Base-by-base conservation (phyloP, 2,329 filamentous ascomycete species). In the Apiospora sp. region DNA sequence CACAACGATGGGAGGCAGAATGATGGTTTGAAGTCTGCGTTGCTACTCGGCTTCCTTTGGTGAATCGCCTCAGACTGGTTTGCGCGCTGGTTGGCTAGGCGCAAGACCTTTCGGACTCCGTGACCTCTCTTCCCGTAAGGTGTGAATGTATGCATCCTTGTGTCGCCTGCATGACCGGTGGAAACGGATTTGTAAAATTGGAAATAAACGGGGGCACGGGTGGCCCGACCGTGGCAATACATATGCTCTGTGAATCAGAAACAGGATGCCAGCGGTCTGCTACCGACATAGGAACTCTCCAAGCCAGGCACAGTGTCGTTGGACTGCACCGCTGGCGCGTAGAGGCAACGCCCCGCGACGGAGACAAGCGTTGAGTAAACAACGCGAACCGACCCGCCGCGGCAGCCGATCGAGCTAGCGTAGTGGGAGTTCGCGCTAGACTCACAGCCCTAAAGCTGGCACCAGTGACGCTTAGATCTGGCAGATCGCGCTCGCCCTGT, bases 311-410 rank as follows among this genome's bases (percentile, higher is more conserved):
- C 27, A 34, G 51, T 58, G 24, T 58, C 51, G 14, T 3, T 58
- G 0, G 27, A 58, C 27, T 58, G 27, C 8, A 58, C 27, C 51
- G 19, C 51, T 58, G 51, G 51, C 51, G 51, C 51, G 49, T 51
- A 51, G 22, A 54, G 51, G 51, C 51, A 58, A 58, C 13, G 51
- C 51, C 24, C 51, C n/a, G 51, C 51, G 51, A 58, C 51, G 12
- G 51, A 58, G 51, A 58, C 51, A 58, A 58, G 51, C 51, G 51
- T 58, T 7, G 27, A 58, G 51, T 58, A 30, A 58, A 30, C 51
- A 58, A 58, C 51, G 24, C 51, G 51, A 58, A 30, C 51, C 24
- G 51, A 54, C 49, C 49, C 49, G 49, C 48, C 48, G 48, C 48
- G 48, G 48, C 48, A 51, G 48, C n/a, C n/a, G n/a, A n/a, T n/a